phyloP scores from a whole-genome alignment of 2,329 filamentous ascomycete species.

The Rosellinia necatrix region DNA sequence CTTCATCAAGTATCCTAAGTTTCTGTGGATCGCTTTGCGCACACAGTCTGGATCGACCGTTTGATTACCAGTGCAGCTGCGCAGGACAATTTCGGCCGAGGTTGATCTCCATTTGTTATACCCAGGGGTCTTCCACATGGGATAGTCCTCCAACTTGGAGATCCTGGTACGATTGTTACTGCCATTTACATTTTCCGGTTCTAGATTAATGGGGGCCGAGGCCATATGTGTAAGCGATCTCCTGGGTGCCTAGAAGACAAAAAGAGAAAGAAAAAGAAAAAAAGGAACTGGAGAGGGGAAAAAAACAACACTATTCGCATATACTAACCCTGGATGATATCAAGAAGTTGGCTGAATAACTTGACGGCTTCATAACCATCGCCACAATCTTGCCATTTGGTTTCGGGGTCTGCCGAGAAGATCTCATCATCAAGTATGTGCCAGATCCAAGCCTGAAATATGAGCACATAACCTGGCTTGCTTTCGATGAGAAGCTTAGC shows the following conservation, averaged over 20 bases:
- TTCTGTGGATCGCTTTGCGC: background rate
- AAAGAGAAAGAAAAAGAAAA: background rate
- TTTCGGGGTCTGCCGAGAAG: slow-evolving; percentile 1
- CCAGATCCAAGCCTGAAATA: slow-evolving; percentile 10
- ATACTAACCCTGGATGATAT: slow-evolving; percentile 3
- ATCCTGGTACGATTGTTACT: background rate
- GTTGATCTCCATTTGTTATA: slow-evolving; percentile 10
- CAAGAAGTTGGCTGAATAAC: slow-evolving; percentile 12
- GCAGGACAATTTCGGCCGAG: background rate
- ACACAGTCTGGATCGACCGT: background rate
- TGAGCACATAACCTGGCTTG: background rate
- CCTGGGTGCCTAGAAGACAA: background rate
- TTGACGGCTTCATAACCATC: slow-evolving; percentile 8
- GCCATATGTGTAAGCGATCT: slow-evolving; percentile 1
- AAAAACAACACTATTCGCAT: slow-evolving; percentile 1
- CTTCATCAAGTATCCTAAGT: slow-evolving; percentile 10
- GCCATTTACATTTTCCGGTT: background rate
- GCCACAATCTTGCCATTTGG: slow-evolving; percentile 9
- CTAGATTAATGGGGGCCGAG: slow-evolving; percentile 6
- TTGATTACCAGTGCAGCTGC: background rate
- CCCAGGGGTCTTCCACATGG: background rate
- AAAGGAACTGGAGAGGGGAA: too few relatives aligned
- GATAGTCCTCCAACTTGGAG: background rate
- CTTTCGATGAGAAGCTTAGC: slow-evolving; percentile 10
- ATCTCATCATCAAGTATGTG: slow-evolving; percentile 8